Base-by-base conservation (phyloP, 768 basidiomycete species). In the Naganishia friedmannii region DNA sequence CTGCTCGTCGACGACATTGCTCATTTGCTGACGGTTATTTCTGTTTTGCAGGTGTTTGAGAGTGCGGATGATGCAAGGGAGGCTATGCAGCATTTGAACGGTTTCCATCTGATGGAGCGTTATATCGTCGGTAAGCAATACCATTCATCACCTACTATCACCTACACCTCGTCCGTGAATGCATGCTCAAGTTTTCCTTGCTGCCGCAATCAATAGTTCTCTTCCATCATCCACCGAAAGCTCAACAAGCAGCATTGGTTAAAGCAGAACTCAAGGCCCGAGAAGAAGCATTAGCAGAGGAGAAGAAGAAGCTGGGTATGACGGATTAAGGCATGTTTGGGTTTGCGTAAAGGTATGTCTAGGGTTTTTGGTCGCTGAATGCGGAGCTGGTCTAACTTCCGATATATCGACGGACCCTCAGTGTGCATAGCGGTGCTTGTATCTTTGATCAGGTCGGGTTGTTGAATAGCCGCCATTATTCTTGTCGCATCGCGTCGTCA, bases 151-250 rank as follows among this genome's bases (percentile, higher is more conserved):
- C 55, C 55, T 39, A 26, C 12, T 21, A 3, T 51, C 7, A 2
- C 21, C 17, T 37, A 37, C 21, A 23, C 21, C 34, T 31, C 34
- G 17, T 58, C 32, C n/a, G 0, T 8, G 6, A 23, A 58, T 45
- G 12, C 23, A 13, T 63, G 13, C 26, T 42, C 5, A 48, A 26
- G 21, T 10, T 45, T 28, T 46, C 10, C 37, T 23, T 68, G 23
- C 26, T 53, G 4, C 10, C n/a, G 39, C 21, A 6, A 39, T 29
- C 32, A 23, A 17, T 74, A 85, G 95, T 98, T 10, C 84, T 97
- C 32, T 98, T 95, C 77, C 94, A 98, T 79, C 95, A 97, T 89
- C 92, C 93, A 45, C 89, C 92, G n/a, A 92, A 93, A 81, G 92
- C 94, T 77, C 92, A 94, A 76, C 92, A 92, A 1, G 92, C 92